Evolutionary conservation across 1,284 basidiomycete species (phyloP).

Genomic region (Apiotrichum sp.): DNA sequence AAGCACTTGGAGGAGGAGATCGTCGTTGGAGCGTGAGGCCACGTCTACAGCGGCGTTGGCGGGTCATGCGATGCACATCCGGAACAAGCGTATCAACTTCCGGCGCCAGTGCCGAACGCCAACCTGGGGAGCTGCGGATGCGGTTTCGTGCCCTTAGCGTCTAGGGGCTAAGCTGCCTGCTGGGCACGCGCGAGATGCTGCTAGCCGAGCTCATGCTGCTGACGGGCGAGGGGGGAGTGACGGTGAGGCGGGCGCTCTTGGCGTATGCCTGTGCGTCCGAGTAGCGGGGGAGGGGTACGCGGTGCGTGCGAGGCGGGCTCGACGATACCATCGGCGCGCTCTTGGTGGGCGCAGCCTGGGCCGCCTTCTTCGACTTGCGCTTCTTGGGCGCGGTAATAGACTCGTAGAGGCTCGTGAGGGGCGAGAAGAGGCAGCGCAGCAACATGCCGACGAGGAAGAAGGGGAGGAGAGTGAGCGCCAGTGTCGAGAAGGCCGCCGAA

Average conservation of each 20-base stretch:
- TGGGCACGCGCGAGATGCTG: not conserved
- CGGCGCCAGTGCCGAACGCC: too few species aligned
- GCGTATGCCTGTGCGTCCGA: not conserved
- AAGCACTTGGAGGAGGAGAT: too few species aligned
- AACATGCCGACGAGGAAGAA: slow-evolving; percentile 6
- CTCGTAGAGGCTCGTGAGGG: slow-evolving; percentile 1
- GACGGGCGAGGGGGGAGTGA: not conserved
- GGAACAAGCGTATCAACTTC: too few species aligned
- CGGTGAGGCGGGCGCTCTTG: not conserved
- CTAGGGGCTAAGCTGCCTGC: too few species aligned
- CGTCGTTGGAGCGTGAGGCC: too few species aligned
- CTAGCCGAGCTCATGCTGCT: not conserved
- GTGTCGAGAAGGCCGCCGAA: slow-evolving; percentile 3
- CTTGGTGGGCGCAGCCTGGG: not conserved
- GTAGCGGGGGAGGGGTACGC: not conserved
- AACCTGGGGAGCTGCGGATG: too few species aligned
- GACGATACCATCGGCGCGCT: not conserved
- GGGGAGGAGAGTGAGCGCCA: slow-evolving; percentile 7
- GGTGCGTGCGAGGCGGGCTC: not conserved
- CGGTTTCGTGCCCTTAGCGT: too few species aligned
- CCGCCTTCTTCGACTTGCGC: not conserved
- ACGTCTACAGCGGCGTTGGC: too few species aligned
- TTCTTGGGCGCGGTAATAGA: not conserved
- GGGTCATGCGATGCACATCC: too few species aligned
- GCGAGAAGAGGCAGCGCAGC: not conserved